Percentiles rank a stretch among this genome's conserved stretches.
phyloP scores from a whole-genome alignment of 306 rosid genomes.

The Psophocarpus tetragonolobus region DNA sequence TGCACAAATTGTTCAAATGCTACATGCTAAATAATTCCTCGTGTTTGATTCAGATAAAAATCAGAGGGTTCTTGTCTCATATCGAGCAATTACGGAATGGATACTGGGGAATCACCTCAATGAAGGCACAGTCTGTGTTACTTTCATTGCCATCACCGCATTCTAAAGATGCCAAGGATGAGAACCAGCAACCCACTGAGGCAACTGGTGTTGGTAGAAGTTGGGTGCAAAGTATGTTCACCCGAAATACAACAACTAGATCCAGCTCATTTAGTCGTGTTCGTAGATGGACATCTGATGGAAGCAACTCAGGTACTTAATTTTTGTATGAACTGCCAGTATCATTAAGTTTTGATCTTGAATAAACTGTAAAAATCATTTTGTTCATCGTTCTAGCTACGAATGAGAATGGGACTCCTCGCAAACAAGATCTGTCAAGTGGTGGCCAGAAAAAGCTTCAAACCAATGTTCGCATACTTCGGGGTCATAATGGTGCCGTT shows the following conservation, averaged over 20 bases:
- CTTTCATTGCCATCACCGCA: constrained; percentile 82
- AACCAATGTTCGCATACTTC: constrained; percentile 85
- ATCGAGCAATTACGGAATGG: constrained; percentile 76
- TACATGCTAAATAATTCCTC: constrained; percentile 30
- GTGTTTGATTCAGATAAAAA: constrained; percentile 71
- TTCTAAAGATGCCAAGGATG: constrained; percentile 69
- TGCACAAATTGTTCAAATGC: constrained; percentile 16
- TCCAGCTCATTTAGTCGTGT: constrained; percentile 81
- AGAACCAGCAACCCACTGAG: constrained; percentile 86
- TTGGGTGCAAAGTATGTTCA: constrained; percentile 99
- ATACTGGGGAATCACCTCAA: constrained; percentile 83
- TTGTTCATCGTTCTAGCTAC: constrained; percentile 43
- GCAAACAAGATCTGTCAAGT: constrained; percentile 65
- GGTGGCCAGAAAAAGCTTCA: constrained; percentile 92
- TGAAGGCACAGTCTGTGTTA: constrained; percentile 65
- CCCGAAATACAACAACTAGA: constrained; percentile 72
- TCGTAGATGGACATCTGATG: constrained; percentile 87
- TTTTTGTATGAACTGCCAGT: constrained; percentile 16
- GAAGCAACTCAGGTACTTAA: constrained; percentile 58
- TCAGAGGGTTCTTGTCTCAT: constrained; percentile 91
- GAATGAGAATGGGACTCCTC: constrained; percentile 76
- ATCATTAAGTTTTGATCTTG: constrained; percentile 22
- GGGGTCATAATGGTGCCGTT: constrained; percentile 94
- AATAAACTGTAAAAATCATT: constrained; percentile 17
- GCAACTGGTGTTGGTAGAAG: constrained; percentile 87